phyloP scores from a whole-genome alignment of 768 basidiomycete species.

The Panellus pusillus region DNA sequence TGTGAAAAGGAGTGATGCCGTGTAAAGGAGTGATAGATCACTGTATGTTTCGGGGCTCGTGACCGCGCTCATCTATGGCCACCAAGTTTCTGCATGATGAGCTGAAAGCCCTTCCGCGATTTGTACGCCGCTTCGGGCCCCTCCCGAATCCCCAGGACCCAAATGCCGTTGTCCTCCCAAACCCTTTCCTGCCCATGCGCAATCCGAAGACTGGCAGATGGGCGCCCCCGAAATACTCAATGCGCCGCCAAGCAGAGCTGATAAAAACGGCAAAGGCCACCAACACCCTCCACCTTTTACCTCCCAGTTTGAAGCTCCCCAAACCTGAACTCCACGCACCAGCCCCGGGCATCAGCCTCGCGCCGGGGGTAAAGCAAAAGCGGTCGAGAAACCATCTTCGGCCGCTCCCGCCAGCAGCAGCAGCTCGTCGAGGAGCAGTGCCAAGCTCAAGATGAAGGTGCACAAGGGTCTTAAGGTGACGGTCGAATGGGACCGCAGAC shows the following conservation, averaged over 20 bases:
- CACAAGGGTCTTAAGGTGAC: slow-evolving; percentile 4
- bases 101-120: slow-evolving; percentile 37
- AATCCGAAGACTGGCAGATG: slow-evolving; percentile 64
- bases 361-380: slow-evolving; percentile 1
- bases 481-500: slow-evolving; percentile 44
- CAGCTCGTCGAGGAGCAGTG: background rate
- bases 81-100: slow-evolving; percentile 49
- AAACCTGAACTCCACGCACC: slow-evolving; percentile 21
- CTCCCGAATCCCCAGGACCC: slow-evolving; percentile 28
- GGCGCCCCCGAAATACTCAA: slow-evolving; percentile 68
- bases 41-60: no score
- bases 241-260: slow-evolving; percentile 76
- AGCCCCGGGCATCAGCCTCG: slow-evolving; percentile 1
- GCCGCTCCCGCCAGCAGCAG: background rate
- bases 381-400: background rate
- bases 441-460: background rate
- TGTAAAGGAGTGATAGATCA: no score
- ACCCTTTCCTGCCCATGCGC: slow-evolving; percentile 70
- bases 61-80: slow-evolving; percentile 20
- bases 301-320: slow-evolving; percentile 63
- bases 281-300: slow-evolving; percentile 58
- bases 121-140: slow-evolving; percentile 38
- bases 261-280: slow-evolving; percentile 66
- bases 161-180: slow-evolving; percentile 40
- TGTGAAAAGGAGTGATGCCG: no score